These are phyloP conservation scores for Iris pallida DNA, from an alignment of 116 monocot species.

Conservation along the genomic window DNA sequence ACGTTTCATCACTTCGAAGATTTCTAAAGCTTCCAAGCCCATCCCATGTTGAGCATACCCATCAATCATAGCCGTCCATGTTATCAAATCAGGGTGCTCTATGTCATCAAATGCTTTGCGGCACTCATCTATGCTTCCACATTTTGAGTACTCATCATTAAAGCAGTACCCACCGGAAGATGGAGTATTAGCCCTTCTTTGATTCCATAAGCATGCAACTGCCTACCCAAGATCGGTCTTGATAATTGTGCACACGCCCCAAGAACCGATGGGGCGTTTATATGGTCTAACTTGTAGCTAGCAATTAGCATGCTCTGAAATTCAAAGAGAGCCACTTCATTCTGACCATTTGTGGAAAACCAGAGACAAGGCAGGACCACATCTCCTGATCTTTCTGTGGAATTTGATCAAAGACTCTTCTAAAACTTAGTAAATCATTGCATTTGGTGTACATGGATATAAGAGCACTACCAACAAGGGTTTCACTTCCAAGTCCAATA, in stretches of 20 bases:
- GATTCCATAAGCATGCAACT: slow-evolving; percentile 45
- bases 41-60: slow-evolving; percentile 70
- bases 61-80: slow-evolving; percentile 66
- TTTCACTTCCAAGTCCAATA: slow-evolving; percentile 16
- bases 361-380: slow-evolving; percentile 57
- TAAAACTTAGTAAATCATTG: slow-evolving; percentile 15
- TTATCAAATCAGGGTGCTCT: slow-evolving; percentile 46
- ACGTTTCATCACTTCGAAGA: slow-evolving; percentile 44
- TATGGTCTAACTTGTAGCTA: slow-evolving; percentile 28
- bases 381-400: slow-evolving; percentile 34
- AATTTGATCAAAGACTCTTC: slow-evolving; percentile 31
- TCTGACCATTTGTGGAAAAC: slow-evolving; percentile 35
- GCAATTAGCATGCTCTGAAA: slow-evolving; percentile 31
- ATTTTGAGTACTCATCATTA: slow-evolving; percentile 60
- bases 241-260: slow-evolving; percentile 37
- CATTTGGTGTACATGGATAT: slow-evolving; percentile 53
- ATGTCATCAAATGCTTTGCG: slow-evolving; percentile 41
- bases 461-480: slow-evolving; percentile 23
- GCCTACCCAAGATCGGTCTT: slow-evolving; percentile 28
- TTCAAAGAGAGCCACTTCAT: slow-evolving; percentile 30
- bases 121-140: slow-evolving; percentile 51
- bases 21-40: slow-evolving; percentile 40
- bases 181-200: slow-evolving; percentile 31
- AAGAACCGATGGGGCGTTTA: slow-evolving; percentile 34
- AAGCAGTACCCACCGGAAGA: slow-evolving; percentile 37